Conservation (phyloP, 1,284 basidiomycete species). For the Heliocybe sulcata region DNA sequence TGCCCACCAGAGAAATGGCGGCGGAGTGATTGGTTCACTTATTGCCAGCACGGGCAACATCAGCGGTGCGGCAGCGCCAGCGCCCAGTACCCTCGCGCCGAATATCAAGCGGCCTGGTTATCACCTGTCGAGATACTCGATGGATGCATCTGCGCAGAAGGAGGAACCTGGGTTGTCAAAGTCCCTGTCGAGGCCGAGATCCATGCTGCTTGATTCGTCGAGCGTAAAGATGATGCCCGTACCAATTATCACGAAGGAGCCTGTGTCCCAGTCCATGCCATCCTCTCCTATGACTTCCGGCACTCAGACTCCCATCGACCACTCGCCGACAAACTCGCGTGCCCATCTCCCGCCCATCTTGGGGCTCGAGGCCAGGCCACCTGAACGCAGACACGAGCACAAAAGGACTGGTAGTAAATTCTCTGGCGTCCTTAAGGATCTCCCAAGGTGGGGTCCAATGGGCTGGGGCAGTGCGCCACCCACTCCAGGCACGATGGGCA, state of each 20-base stretch:
- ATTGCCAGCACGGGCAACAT: constrained; percentile 68
- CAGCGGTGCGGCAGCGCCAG: constrained; percentile 51
- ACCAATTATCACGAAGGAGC: background rate
- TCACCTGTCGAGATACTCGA: constrained; percentile 40
- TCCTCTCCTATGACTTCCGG: background rate
- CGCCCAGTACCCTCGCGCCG: constrained; percentile 49
- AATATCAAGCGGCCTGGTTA: constrained; percentile 65
- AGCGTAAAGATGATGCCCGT: background rate
- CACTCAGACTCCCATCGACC: background rate
- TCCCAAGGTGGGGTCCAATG: constrained; percentile 17
- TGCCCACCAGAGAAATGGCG: constrained; percentile 44
- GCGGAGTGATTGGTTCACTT: constrained; percentile 68
- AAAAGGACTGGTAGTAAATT: constrained; percentile 14
- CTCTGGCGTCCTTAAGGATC: constrained; percentile 25
- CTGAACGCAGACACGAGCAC: background rate
- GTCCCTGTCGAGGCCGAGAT: background rate
- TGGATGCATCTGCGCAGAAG: background rate
- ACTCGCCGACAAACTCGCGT: background rate
- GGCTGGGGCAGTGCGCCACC: background rate
- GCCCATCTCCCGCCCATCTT: background rate
- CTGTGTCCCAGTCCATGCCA: background rate
- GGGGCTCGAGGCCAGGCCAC: background rate
- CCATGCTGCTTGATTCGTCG: background rate
- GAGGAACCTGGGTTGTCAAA: background rate
- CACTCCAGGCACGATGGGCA: constrained; percentile 9